Evolutionary conservation across 768 basidiomycete genomes (phyloP).

Genomic region (Boletus tylopilopsis): DNA sequence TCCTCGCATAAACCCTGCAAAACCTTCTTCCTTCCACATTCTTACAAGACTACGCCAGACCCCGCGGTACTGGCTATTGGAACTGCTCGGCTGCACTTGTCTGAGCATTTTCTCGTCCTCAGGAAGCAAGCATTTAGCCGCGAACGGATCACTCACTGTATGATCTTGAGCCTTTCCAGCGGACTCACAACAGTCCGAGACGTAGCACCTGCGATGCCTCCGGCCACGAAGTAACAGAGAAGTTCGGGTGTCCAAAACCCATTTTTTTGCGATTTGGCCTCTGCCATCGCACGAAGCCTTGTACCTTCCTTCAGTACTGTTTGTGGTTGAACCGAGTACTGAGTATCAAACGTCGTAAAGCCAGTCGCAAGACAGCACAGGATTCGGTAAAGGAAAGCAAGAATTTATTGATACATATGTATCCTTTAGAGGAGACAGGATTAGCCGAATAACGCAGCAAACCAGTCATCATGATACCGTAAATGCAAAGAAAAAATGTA

Average conservation of each 20-base stretch:
- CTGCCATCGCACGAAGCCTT: conserved; percentile 19
- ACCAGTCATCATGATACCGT: no score
- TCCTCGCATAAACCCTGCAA: conserved; percentile 90
- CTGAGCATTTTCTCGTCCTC: conserved; percentile 36
- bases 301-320: conserved; percentile 4
- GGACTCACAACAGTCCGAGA: conserved; percentile 92
- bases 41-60: conserved; percentile 80
- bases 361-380: conserved; percentile 7
- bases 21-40: conserved; percentile 91
- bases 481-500: no score
- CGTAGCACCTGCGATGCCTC: conserved; percentile 56
- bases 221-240: conserved; percentile 51
- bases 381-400: conserved; percentile 6
- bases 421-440: no score
- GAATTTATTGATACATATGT: background rate
- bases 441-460: no score
- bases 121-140: background rate
- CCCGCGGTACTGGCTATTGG: conserved; percentile 70
- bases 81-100: conserved; percentile 79
- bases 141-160: conserved; percentile 60
- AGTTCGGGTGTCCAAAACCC: conserved; percentile 30
- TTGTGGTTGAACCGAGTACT: conserved; percentile 2
- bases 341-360: background rate
- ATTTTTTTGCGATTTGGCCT: conserved; percentile 23
- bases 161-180: conserved; percentile 91